phyloP scores from a whole-genome alignment of 352 stramenopile species.

The Elongisporangium undulatum region DNA sequence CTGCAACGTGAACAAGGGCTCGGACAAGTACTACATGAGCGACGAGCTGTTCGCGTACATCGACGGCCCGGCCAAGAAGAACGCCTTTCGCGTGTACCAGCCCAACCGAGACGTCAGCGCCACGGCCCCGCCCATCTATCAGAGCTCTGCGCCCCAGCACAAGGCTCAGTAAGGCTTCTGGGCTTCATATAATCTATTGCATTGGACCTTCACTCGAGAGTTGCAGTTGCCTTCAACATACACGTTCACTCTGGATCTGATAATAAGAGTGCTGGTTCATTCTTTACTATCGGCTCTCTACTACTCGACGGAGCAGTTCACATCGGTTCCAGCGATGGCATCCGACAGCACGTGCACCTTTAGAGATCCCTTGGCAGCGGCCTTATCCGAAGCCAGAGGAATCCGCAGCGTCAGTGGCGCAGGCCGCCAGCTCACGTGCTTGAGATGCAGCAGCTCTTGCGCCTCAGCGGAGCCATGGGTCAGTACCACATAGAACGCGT shows the following conservation, averaged over 20 bases:
- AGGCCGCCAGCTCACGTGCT: conserved; percentile 51
- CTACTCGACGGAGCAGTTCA: conserved; percentile 3
- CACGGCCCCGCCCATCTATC: conserved; percentile 27
- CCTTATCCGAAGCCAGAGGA: neutral
- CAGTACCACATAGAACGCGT: conserved; percentile 70
- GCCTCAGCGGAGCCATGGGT: conserved; percentile 6
- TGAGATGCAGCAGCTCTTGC: conserved; percentile 45
- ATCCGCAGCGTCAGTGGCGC: conserved; percentile 16
- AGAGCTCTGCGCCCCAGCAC: conserved; percentile 4
- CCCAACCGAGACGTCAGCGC: conserved; percentile 13
- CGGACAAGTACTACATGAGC: conserved; percentile 80
- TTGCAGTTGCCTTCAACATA: neutral
- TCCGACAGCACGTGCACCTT: conserved; percentile 47
- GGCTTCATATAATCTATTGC: neutral
- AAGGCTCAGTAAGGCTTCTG: neutral
- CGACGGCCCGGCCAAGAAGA: conserved; percentile 72
- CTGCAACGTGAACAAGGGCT: conserved; percentile 76
- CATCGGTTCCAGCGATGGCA: conserved; percentile 45
- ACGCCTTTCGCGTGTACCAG: conserved; percentile 61
- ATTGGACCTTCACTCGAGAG: neutral
- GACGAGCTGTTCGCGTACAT: conserved; percentile 80
- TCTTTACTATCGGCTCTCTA: conserved; percentile 3
- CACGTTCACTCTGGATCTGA: neutral
- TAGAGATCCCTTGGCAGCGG: conserved; percentile 8
- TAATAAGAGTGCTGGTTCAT: neutral